Conservation (phyloP, 2,329 filamentous ascomycete species). For the Fusarium sp. region DNA sequence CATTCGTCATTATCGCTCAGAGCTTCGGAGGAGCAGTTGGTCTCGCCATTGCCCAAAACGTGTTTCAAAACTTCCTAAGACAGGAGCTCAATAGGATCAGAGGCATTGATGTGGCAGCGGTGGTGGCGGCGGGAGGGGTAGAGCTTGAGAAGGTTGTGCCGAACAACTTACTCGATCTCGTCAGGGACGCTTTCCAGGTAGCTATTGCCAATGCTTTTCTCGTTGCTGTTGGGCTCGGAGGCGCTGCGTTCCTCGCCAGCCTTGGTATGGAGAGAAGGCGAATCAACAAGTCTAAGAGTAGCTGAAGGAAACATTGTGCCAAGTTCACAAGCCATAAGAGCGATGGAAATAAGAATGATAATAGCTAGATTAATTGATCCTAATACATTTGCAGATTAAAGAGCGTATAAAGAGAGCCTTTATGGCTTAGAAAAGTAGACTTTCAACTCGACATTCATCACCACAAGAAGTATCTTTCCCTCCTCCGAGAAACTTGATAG, state of each 20-base stretch:
- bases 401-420: too few species aligned
- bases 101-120: constrained; percentile 7
- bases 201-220: constrained; percentile 31
- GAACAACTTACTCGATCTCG: constrained; percentile 1
- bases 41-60: constrained; percentile 32
- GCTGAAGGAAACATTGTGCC: background rate
- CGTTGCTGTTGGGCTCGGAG: constrained; percentile 32
- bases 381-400: too few species aligned
- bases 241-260: constrained; percentile 28
- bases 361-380: too few species aligned
- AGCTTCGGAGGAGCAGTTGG: constrained; percentile 52
- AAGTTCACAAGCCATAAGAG: background rate
- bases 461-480: too few species aligned
- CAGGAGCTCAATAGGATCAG: constrained; percentile 9
- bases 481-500: too few species aligned
- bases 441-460: too few species aligned
- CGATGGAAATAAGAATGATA: background rate
- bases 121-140: constrained; percentile 26
- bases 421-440: too few species aligned
- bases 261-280: constrained; percentile 31
- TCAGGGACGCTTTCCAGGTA: constrained; percentile 25
- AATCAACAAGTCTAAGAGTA: constrained; percentile 20
- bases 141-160: constrained; percentile 26
- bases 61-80: constrained; percentile 29
- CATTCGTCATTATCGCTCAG: constrained; percentile 57